phyloP scores from a whole-genome alignment of 169 alveolate species.

The Plasmodium berghei region DNA sequence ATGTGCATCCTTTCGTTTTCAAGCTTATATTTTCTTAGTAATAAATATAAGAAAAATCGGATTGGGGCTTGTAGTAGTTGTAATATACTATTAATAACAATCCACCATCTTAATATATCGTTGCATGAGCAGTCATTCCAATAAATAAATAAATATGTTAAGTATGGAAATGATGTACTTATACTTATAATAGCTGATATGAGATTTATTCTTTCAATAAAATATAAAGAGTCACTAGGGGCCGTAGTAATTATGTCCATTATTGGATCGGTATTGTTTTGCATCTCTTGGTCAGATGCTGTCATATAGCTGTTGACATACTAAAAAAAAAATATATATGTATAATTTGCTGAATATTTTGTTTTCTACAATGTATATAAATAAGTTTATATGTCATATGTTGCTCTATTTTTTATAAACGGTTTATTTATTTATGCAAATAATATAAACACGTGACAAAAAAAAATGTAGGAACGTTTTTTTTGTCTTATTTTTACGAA shows the following conservation, averaged over 20 bases:
- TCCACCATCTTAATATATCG: slow-evolving; percentile 76
- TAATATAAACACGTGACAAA: no score
- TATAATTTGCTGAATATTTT: no score
- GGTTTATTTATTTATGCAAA: no score
- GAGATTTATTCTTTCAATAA: slow-evolving; percentile 73
- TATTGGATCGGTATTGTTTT: slow-evolving; percentile 74
- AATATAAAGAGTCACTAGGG: slow-evolving; percentile 75
- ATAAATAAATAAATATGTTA: slow-evolving; percentile 61
- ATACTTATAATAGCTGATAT: slow-evolving; percentile 72
- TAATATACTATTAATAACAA: slow-evolving; percentile 69
- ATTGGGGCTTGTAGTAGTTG: slow-evolving; percentile 75
- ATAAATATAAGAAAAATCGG: slow-evolving; percentile 58
- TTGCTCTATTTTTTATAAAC: no score
- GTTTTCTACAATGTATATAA: no score
- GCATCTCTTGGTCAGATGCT: slow-evolving; percentile 75
- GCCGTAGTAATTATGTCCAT: slow-evolving; percentile 75
- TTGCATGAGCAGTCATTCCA: slow-evolving; percentile 77
- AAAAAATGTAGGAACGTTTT: no score
- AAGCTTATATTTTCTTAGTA: slow-evolving; percentile 62
- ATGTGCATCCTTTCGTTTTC: slow-evolving; percentile 76
- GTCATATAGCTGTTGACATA: slow-evolving; percentile 71
- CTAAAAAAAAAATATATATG: background rate
- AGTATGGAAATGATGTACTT: slow-evolving; percentile 71
- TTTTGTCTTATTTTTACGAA: no score
- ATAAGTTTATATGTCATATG: no score